These are phyloP conservation scores for Aspergillus neoniger DNA, from an alignment of 2,329 filamentous ascomycete genomes.

Conservation along the genomic window DNA sequence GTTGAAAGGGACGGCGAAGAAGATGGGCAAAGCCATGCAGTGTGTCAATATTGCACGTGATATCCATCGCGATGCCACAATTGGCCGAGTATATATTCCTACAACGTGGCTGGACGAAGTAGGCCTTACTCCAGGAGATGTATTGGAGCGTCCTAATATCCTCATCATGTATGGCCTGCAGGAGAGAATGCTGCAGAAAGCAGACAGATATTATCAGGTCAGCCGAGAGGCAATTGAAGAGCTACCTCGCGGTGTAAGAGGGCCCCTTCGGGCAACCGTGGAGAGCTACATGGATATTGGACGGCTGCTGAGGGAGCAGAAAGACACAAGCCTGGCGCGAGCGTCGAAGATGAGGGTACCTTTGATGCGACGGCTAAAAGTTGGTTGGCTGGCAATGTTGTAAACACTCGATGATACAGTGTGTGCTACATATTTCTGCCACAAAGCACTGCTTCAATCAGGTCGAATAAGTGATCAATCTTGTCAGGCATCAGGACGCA, in stretches of 20 bases:
- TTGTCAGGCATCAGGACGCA: too few relatives aligned
- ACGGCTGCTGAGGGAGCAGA: not conserved
- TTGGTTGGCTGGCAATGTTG: constrained; percentile 2
- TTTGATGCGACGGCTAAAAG: not conserved
- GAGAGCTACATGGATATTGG: constrained; percentile 79
- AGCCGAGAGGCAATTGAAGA: constrained; percentile 61
- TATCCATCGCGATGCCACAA: constrained; percentile 65
- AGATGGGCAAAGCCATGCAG: constrained; percentile 73
- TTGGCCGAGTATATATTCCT: constrained; percentile 70
- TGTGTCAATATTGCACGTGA: constrained; percentile 77
- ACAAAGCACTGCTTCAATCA: too few relatives aligned
- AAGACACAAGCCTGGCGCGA: not conserved
- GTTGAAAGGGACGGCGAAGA: constrained; percentile 24
- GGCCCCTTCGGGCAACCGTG: constrained; percentile 67
- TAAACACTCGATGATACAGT: not conserved
- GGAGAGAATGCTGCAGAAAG: constrained; percentile 58
- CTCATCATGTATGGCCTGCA: constrained; percentile 46
- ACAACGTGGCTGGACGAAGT: constrained; percentile 63
- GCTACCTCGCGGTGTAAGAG: constrained; percentile 62
- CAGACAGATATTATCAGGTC: constrained; percentile 61
- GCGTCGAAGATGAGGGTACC: not conserved
- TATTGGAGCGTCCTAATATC: constrained; percentile 10
- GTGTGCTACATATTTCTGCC: too few relatives aligned
- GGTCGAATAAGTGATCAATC: too few relatives aligned
- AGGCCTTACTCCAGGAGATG: constrained; percentile 40